Base-by-base conservation (phyloP, 306 rosid species). In the Castanea sativa region DNA sequence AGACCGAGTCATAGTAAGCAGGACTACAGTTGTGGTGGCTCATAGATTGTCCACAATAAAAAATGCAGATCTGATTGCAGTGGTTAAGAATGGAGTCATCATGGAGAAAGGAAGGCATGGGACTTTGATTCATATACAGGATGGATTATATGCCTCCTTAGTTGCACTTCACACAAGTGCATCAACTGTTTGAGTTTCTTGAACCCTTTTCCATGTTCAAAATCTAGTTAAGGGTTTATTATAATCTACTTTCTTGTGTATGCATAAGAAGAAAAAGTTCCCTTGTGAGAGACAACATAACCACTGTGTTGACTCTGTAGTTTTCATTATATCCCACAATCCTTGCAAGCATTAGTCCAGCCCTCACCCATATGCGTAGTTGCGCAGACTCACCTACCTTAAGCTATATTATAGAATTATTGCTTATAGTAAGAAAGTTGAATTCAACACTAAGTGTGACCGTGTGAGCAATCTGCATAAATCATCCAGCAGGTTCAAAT, bases 31-130 rank as follows among this genome's bases (percentile, higher is more conserved):
- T 64, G 92, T 94, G 15, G 94, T 92, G 38, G 98, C 98, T 12
- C 98, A 94, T 82, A 87, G 93, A 23, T 75, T 94, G 1, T 92
- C 97, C 23, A 94, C 98, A 4, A 94, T 94, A 43, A 94, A 89
- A 83, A 90, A 92, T 57, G 98, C 98, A 4, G 96, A 94, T 73
- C 80, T 88, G 19, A 92, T 94, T 71, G 98, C 96, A 1, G 98
- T 94, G 73, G 97, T 92, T 10, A 94, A 94, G 69, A 94, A 89
- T 71, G 98, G 98, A 27, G 86, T 92, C 21, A 90, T 94, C 51
- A 97, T 90, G 7, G 97, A 94, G 80, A 92, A 92, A 79, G 98
- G 97, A 21, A 88, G 75, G 74, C 98, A 94, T 30, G 96, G 90
- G 33, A 88, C 84, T 0, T 79, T 92, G 73, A 90, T 94, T 59